Evolutionary conservation across 345 rosid genomes (phyloP).

Genomic region (Ricinus communis): DNA sequence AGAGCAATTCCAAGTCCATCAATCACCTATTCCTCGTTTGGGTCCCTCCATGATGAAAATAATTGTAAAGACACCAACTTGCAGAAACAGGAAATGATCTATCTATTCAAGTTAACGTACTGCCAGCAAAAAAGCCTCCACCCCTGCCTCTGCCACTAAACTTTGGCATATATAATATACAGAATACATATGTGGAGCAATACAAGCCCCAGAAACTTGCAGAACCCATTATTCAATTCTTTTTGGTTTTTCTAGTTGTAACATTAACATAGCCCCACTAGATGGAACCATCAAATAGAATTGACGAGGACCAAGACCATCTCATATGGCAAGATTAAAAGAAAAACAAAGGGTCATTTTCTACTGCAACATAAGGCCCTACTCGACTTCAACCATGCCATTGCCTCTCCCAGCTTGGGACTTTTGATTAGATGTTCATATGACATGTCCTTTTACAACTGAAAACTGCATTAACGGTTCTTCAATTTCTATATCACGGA

Average conservation of each 20-base stretch:
- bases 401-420: not conserved
- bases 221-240: not conserved
- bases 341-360: too few relatives aligned
- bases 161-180: not conserved
- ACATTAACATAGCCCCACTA: too few relatives aligned
- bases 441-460: constrained; percentile 15
- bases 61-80: not conserved
- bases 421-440: not conserved
- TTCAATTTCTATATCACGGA: not conserved
- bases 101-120: not conserved
- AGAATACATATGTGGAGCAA: not conserved
- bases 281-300: too few relatives aligned
- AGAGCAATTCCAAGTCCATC: too few relatives aligned
- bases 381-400: not conserved
- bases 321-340: too few relatives aligned
- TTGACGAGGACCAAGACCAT: too few relatives aligned
- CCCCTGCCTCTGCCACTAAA: not conserved
- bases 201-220: not conserved
- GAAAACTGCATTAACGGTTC: constrained; percentile 21
- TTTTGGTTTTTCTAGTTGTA: not conserved
- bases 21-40: too few relatives aligned
- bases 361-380: too few relatives aligned
- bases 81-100: not conserved
- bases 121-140: not conserved
- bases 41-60: too few relatives aligned